Evolutionary conservation across 2,329 filamentous ascomycete species (phyloP), one percentile per base, ranked within the genome.

Genomic region (Neonectria sp.): DNA sequence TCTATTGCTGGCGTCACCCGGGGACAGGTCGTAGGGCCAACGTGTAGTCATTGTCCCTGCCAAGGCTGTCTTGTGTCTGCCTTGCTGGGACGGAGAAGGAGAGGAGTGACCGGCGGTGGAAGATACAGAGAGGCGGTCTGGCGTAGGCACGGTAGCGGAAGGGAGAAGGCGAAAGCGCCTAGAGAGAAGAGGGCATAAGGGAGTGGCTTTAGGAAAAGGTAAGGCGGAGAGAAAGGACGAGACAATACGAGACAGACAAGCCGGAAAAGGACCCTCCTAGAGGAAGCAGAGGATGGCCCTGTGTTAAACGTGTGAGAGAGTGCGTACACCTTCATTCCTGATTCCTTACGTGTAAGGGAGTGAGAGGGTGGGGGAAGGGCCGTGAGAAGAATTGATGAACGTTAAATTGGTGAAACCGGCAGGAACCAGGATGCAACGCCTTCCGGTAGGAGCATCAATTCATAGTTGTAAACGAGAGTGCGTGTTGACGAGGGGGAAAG

Each of bases 1-100:
- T 52, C 56, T 40, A 68, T 63, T 45, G 57, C 68, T 64, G 65
- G 68, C 71, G 70, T 75, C 71, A 71, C 68, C 40, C 58, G 51
- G 40, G 53, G 55, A 29, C 51, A 55, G n/a, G 45, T 51, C 17
- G 21, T 43, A 49, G 52, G 45, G 43, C 29, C 11, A 55, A 43
- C 55, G 52, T 29, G 35, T 5, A 51, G 35, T 35, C 43, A 45
- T 55, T 52, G 45, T 57, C 35, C 48, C 33, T 60, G 35, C 55
- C 43, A 45, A 35, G 52, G 37, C 40, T 21, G 21, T 21, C 29
- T 49, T 55, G 25, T 45, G 49, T 53, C 55, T 67, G 60, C 55
- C 55, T 63, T 48, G 51, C 43, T 55, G 35, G 45, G 49, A 57
- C 37, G 37, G 49, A 53, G 56, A 58, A 40, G n/a, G 21, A 43